phyloP scores from a whole-genome alignment of 2,329 filamentous ascomycete species.

The Colletotrichum incanum region DNA sequence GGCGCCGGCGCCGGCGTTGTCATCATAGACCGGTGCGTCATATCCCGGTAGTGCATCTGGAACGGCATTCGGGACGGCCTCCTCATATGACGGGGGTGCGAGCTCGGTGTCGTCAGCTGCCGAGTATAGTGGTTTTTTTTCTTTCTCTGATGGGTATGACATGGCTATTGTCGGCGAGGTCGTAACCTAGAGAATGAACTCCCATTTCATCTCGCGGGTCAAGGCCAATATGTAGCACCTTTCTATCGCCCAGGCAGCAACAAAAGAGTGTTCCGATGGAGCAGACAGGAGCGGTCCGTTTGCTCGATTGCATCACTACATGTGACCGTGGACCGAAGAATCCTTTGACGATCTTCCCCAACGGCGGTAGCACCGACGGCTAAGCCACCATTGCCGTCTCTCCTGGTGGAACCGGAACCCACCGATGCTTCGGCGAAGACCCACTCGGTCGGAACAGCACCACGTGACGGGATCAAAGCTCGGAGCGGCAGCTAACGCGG shows the following conservation, averaged over 20 bases:
- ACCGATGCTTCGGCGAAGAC: background rate
- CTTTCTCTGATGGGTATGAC: background rate
- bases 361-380: background rate
- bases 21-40: background rate
- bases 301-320: background rate
- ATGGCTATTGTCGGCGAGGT: background rate
- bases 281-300: background rate
- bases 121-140: background rate
- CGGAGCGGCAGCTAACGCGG: background rate
- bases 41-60: constrained; percentile 1
- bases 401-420: background rate
- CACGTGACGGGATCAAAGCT: background rate
- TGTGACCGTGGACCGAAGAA: background rate
- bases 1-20: background rate
- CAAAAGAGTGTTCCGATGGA: background rate
- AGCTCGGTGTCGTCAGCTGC: background rate
- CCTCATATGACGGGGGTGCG: constrained; percentile 8
- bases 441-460: background rate
- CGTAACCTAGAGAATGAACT: too few relatives aligned
- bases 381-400: background rate
- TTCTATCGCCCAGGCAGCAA: background rate
- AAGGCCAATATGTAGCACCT: background rate
- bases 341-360: background rate
- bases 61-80: background rate
- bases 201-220: too few relatives aligned